These are phyloP conservation scores for Micromonas pusilla DNA, from an alignment of 139 green algal species.

Conservation along the genomic window DNA sequence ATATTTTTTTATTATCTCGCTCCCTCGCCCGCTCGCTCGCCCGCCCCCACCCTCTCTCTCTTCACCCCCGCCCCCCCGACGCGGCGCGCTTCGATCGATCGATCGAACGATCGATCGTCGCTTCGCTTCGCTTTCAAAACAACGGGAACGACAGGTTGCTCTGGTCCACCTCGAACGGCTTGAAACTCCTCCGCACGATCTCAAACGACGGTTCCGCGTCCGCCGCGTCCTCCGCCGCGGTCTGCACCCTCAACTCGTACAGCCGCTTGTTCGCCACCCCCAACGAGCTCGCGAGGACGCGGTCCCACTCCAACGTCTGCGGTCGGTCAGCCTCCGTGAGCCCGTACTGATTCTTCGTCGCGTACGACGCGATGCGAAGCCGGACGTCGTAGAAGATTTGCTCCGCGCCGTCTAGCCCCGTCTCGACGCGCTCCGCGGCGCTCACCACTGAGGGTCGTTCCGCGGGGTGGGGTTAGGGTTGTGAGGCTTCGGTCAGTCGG, in stretches of 20 bases:
- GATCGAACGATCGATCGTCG: no score
- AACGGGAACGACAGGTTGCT: not conserved
- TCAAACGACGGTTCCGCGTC: conserved; percentile 30
- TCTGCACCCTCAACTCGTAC: conserved; percentile 77
- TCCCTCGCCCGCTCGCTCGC: no score
- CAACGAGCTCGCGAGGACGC: conserved; percentile 61
- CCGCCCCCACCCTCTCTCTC: no score
- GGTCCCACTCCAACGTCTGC: conserved; percentile 71
- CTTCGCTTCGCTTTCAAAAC: no score
- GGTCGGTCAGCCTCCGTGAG: conserved; percentile 42
- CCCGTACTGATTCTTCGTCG: conserved; percentile 65
- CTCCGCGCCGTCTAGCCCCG: conserved; percentile 1
- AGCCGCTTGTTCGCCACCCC: conserved; percentile 73
- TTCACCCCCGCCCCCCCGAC: no score
- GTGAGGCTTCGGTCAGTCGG: no score
- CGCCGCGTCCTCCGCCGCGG: conserved; percentile 32
- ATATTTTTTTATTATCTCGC: no score
- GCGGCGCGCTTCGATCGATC: no score
- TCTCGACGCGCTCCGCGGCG: conserved; percentile 12
- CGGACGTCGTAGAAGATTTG: conserved; percentile 57
- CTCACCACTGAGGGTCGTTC: no score
- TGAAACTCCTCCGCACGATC: conserved; percentile 45
- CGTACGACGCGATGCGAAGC: conserved; percentile 60
- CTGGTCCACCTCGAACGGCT: conserved; percentile 20
- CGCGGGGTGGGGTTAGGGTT: no score